Evolutionary conservation across 1,284 basidiomycete genomes (phyloP).

Genomic region (Phellinidium pouzarii): DNA sequence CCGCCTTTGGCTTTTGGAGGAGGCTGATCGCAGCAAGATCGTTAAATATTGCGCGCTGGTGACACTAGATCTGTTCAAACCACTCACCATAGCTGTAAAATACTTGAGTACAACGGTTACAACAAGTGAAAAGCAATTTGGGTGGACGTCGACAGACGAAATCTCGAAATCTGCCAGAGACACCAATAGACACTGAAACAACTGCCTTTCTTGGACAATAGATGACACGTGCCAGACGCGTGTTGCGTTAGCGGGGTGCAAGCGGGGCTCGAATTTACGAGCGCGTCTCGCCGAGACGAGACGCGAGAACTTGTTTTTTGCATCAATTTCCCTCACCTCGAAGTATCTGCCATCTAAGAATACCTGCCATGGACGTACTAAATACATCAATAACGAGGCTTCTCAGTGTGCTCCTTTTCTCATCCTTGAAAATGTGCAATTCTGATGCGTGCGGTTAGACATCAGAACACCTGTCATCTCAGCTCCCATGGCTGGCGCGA

Average conservation of each 20-base stretch:
- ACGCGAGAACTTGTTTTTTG: too few species aligned
- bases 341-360: background rate
- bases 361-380: slow-evolving; percentile 22
- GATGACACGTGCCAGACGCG: background rate
- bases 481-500: slow-evolving; percentile 63
- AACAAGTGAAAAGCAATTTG: slow-evolving; percentile 8
- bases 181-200: background rate
- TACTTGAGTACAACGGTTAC: slow-evolving; percentile 13
- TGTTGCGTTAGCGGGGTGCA: background rate
- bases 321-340: background rate
- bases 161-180: background rate
- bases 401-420: slow-evolving; percentile 30
- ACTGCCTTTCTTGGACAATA: background rate
- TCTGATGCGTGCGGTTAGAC: too few species aligned
- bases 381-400: slow-evolving; percentile 33
- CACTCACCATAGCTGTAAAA: slow-evolving; percentile 56
- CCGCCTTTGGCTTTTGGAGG: slow-evolving; percentile 94
- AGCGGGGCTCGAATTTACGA: background rate
- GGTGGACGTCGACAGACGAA: background rate
- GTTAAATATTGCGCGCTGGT: slow-evolving; percentile 3
- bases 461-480: slow-evolving; percentile 52
- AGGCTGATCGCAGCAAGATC: slow-evolving; percentile 41
- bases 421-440: too few species aligned
- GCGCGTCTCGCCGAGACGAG: background rate
- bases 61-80: background rate